Conservation (phyloP, 164 flowering plant species). For the Brasenia schreberi region DNA sequence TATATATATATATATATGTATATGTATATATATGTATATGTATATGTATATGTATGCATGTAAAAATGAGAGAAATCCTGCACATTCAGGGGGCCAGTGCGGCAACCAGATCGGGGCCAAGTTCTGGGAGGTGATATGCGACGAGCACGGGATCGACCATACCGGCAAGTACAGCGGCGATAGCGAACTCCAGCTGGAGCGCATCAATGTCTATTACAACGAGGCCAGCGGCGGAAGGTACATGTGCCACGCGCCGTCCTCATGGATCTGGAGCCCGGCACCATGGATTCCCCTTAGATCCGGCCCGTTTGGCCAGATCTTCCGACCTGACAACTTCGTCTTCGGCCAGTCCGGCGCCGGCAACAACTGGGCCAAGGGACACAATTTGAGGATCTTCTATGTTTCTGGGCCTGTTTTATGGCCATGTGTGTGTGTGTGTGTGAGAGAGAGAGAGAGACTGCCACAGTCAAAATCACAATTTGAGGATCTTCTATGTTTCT, state of each 20-base stretch:
- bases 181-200: not conserved
- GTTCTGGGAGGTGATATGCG: slow-evolving; percentile 15
- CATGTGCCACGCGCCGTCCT: not conserved
- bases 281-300: slow-evolving; percentile 3
- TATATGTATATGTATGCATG: no score
- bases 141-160: not conserved
- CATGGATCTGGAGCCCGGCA: slow-evolving; percentile 1
- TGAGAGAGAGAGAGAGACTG: no score
- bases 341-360: slow-evolving; percentile 13
- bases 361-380: slow-evolving; percentile 13
- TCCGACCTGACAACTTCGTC: slow-evolving; percentile 12
- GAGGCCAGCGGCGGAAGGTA: not conserved
- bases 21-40: no score
- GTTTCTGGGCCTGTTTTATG: not conserved
- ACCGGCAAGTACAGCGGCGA: no score
- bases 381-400: slow-evolving; percentile 5
- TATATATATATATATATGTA: no score
- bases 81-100: slow-evolving; percentile 16
- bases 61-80: slow-evolving; percentile 19
- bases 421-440: no score
- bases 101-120: slow-evolving; percentile 18
- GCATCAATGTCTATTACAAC: slow-evolving; percentile 1
- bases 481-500: not conserved
- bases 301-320: slow-evolving; percentile 7
- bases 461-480: not conserved